Conservation (phyloP, 2,329 filamentous ascomycete species). For the Fonsecaea monophora region DNA sequence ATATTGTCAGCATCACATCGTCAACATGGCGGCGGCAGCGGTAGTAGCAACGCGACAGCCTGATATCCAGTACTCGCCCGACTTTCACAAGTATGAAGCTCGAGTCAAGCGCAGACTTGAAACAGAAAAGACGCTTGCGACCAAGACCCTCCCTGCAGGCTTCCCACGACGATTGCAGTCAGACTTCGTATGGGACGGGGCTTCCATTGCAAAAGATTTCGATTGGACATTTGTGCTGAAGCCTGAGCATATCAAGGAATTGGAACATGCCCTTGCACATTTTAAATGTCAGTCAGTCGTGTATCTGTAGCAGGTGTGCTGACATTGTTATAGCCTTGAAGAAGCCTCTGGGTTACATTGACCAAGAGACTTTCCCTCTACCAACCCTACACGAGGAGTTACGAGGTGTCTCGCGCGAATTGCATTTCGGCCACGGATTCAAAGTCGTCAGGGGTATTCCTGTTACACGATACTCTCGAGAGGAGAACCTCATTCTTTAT, state of each 20-base stretch:
- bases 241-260: slow-evolving; percentile 50
- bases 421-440: slow-evolving; percentile 54
- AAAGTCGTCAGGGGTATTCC: slow-evolving; percentile 53
- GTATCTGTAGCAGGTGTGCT: slow-evolving; percentile 22
- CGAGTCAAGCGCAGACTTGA: slow-evolving; percentile 38
- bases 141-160: slow-evolving; percentile 47
- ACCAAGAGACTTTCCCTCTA: slow-evolving; percentile 53
- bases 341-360: slow-evolving; percentile 49
- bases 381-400: slow-evolving; percentile 47
- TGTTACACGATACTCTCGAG: slow-evolving; percentile 46
- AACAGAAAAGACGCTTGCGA: slow-evolving; percentile 35
- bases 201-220: slow-evolving; percentile 46
- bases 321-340: slow-evolving; percentile 41
- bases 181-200: slow-evolving; percentile 57
- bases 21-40: slow-evolving; percentile 8
- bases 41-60: slow-evolving; percentile 38
- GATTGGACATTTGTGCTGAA: slow-evolving; percentile 53
- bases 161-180: slow-evolving; percentile 52
- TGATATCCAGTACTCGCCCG: slow-evolving; percentile 44
- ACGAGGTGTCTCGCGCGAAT: slow-evolving; percentile 44
- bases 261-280: slow-evolving; percentile 51
- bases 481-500: slow-evolving; percentile 52
- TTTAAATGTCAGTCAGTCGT: slow-evolving; percentile 49
- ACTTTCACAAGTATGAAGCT: slow-evolving; percentile 42
- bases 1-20: not conserved